Base-by-base conservation (phyloP, 148 eudicot genomes). In the Fagopyrum homotropicum region DNA sequence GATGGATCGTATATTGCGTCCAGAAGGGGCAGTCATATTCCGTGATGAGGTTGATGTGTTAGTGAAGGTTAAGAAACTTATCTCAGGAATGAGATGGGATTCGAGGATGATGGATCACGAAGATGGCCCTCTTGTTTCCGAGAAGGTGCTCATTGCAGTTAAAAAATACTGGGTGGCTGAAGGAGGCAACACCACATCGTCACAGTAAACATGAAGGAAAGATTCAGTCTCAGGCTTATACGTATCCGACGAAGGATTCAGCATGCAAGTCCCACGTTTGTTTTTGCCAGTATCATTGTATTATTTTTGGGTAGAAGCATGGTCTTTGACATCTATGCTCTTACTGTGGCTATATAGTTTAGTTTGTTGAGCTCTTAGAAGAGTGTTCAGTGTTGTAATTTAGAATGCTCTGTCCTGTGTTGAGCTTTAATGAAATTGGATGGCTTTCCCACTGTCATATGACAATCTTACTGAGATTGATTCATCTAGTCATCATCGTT, bases 1-100 rank as follows among this genome's bases (percentile, higher is more conserved):
- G 86, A 92, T 95, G 97, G 98, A 95, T 77, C 83, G 98, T 11
- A 92, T 95, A 19, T 73, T 95, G 75, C 84, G 98, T 4, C 98
- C 98, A 4, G 98, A 92, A 84, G 98, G 98, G 14, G 93, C 96
- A 48, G 92, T 95, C 30, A 90, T 95, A 76, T 78, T 95, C 79
- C 87, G 98, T 2, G 98, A 95, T 75, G 87, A 92, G 54, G 96
- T 92, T 3, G 96, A 92, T 73, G 96, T 89, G 75, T 83, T 95
- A 16, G 84, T 89, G 49, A 89, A 89, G 80, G 96, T 95, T 52
- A 92, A 88, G 82, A 92, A 81, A 83, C 83, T 90, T 17, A 78
- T 85, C 29, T 77, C 79, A 0, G 91, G 89, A n/a, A 88, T 95
- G 92, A 92, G 91, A 73, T 95, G 96, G 96, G 88, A 85, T 48